phyloP scores from a whole-genome alignment of 208 protist species.

The Wallacemonas sp. region DNA sequence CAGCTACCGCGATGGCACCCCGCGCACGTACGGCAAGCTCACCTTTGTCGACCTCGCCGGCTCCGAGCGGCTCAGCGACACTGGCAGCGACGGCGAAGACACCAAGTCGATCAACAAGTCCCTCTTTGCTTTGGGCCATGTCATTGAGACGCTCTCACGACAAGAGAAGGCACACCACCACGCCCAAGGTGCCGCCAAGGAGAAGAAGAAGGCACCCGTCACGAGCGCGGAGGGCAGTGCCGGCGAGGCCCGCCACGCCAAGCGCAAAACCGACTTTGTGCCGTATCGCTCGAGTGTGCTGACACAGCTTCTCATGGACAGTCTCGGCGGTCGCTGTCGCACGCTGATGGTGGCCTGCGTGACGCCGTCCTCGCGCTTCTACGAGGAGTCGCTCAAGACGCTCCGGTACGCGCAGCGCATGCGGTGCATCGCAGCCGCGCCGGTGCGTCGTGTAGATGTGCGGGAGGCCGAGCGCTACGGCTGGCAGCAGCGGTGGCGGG shows the following conservation, averaged over 20 bases:
- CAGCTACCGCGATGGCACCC: conserved; percentile 12
- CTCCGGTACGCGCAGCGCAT: conserved; percentile 80
- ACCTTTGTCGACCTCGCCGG: conserved; percentile 95
- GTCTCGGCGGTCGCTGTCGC: conserved; percentile 67
- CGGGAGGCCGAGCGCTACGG: conserved; percentile 56
- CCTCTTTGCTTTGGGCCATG: conserved; percentile 90
- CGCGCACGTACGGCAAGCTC: conserved; percentile 67
- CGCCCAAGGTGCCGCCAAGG: neutral
- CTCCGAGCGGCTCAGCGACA: conserved; percentile 89
- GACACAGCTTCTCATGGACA: conserved; percentile 89
- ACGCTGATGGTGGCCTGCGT: conserved; percentile 86
- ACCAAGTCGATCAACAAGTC: conserved; percentile 91
- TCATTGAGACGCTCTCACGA: conserved; percentile 78
- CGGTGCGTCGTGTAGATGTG: conserved; percentile 66
- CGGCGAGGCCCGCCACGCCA: conserved; percentile 2
- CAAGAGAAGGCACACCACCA: conserved; percentile 1
- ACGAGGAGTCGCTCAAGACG: conserved; percentile 82
- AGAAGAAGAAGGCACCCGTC: conserved; percentile 8
- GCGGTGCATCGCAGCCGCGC: conserved; percentile 52
- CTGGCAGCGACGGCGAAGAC: conserved; percentile 74
- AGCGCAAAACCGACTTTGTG: conserved; percentile 43
- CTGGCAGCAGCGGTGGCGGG: conserved; percentile 37
- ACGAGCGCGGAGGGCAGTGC: neutral
- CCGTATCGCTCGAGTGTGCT: conserved; percentile 87
- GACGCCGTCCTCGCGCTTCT: conserved; percentile 65